These are phyloP conservation scores for Fusarium sp. DNA, from an alignment of 2,329 filamentous ascomycete species.

Conservation along the genomic window DNA sequence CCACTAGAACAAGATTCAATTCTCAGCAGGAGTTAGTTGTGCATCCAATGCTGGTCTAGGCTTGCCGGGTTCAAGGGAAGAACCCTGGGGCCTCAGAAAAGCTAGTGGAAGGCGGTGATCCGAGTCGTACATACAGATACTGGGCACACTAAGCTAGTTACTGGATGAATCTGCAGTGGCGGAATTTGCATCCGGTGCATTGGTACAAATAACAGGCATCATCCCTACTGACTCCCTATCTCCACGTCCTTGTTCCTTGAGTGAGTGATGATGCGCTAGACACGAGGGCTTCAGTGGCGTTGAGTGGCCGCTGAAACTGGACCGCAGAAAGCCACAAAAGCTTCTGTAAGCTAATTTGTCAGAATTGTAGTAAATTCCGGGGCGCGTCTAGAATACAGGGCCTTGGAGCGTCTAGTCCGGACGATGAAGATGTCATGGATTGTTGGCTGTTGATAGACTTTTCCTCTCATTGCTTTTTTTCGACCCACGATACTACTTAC, in stretches of 20 bases:
- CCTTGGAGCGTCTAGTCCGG: background rate
- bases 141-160: conserved; percentile 14
- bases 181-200: conserved; percentile 6
- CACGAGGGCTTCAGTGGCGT: conserved; percentile 1
- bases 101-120: conserved; percentile 32
- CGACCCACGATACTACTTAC: background rate
- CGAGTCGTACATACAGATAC: conserved; percentile 33
- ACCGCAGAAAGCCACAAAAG: background rate
- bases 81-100: conserved; percentile 20
- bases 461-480: background rate
- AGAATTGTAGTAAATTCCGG: background rate
- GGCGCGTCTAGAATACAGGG: background rate
- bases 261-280: background rate
- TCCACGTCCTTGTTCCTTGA: background rate
- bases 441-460: background rate
- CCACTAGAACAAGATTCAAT: background rate
- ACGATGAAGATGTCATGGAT: background rate
- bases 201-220: conserved; percentile 2
- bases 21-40: background rate
- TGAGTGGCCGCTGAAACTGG: background rate
- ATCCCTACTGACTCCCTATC: background rate
- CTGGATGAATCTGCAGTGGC: conserved; percentile 8
- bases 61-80: conserved; percentile 25
- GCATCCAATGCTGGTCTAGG: conserved; percentile 18
- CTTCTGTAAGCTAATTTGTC: background rate